Base-by-base conservation (phyloP, 1,139 yeast species). In the Yamadazyma triangularis region DNA sequence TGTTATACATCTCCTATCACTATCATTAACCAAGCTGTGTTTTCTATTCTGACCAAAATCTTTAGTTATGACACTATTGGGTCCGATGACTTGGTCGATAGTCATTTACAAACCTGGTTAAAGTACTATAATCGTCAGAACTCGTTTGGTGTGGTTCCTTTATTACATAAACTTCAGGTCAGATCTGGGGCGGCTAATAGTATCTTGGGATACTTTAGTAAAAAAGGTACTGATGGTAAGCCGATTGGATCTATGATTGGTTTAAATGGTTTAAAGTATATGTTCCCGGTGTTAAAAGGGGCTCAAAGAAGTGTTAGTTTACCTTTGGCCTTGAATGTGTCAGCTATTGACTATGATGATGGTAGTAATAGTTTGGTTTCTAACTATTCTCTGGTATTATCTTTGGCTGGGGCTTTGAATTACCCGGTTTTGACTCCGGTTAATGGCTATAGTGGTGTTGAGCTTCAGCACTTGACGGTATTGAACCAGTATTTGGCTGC, bases 101-200 rank as follows among this genome's bases (percentile, higher is more conserved):
- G 72, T 13, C 70, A 79, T 29, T 54, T 85, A 40, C 66, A 68
- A 42, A 56, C 70, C 32, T 86, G 95, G 95, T 55, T 72, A 28
- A 53, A 50, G 27, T 61, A 64, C 26, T 72, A 72, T 50, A 61
- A 65, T 37, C 64, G 79, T 45, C 51, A 52, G 30, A 82, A 82
- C 49, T 65, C 76, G 8, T 55, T 59, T 32, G 83, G 81, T 12
- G 60, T 56, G 25, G 75, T 75, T 32, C 89, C 87, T 27, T 66
- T 64, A 34, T 59, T 75, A 47, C 70, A 71, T 53, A 65, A 69
- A 48, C 70, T 87, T 38, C 88, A 88, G 52, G 75, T 86, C 29
- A 76, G 96, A 53, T 67, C 83, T 2, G 97, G 96, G 45, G 94
- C 96, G 20, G 85, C 91, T 27, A 73, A 78, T 43, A 75, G 86